Evolutionary conservation across 345 rosid species (phyloP).

Genomic region (Isatis tinctoria): DNA sequence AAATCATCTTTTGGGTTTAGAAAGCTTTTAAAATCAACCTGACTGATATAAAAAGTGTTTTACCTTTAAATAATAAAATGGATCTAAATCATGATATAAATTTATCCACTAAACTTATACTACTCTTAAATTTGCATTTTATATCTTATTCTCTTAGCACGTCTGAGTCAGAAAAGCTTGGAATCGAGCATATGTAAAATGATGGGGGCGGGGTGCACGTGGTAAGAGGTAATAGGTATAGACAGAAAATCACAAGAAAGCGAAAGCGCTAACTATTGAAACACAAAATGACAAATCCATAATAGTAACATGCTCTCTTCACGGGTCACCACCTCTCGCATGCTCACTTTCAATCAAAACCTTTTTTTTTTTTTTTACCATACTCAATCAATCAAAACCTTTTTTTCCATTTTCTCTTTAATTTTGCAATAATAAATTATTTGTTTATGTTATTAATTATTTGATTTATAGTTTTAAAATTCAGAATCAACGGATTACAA

Average conservation of each 20-base stretch:
- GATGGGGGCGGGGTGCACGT: constrained; percentile 27
- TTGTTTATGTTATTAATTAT: not conserved
- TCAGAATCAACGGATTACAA: not conserved
- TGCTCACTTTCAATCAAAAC: constrained; percentile 19
- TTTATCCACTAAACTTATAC: not conserved
- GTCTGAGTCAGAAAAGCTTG: not conserved
- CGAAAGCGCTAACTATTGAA: constrained; percentile 16
- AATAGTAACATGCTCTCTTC: constrained; percentile 27
- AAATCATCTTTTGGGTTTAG: too few relatives aligned
- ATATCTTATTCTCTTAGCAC: not conserved
- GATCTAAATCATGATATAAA: not conserved
- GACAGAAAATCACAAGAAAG: constrained; percentile 35
- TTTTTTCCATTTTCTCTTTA: not conserved
- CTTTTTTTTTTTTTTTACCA: not conserved
- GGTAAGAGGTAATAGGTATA: constrained; percentile 10
- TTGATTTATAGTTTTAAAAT: not conserved
- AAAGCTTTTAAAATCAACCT: too few relatives aligned
- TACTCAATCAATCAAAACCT: not conserved
- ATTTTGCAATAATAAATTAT: not conserved
- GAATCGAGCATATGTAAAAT: not conserved
- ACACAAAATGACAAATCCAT: constrained; percentile 29
- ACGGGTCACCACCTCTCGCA: constrained; percentile 32
- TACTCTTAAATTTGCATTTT: not conserved
- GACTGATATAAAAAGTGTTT: too few relatives aligned
- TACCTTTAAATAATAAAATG: too few relatives aligned